These are phyloP conservation scores for Pseudozyma sp. DNA, from an alignment of 1,284 basidiomycete species.

Conservation along the genomic window DNA sequence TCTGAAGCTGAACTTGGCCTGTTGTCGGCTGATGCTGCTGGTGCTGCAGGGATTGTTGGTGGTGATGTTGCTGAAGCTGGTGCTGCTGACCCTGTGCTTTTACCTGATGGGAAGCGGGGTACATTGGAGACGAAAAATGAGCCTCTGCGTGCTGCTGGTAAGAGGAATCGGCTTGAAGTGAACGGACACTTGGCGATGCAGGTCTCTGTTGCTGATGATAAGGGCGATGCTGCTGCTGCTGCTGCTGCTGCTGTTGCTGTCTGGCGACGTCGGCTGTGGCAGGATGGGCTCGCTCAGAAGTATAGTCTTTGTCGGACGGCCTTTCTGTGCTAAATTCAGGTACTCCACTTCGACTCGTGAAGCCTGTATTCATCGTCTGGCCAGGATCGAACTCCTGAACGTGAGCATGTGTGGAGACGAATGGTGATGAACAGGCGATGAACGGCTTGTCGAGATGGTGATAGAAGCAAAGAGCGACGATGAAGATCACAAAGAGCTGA, in stretches of 20 bases:
- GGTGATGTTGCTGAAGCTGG: conserved; percentile 5
- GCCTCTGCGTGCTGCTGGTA: conserved; percentile 2
- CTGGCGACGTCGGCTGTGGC: conserved; percentile 1
- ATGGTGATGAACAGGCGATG: too few species aligned
- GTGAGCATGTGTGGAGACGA: conserved; percentile 9
- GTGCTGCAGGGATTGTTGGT: conserved; percentile 6
- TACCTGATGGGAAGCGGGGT: conserved; percentile 13
- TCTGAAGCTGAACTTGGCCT: too few species aligned
- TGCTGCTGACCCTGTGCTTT: conserved; percentile 11
- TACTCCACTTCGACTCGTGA: conserved; percentile 14
- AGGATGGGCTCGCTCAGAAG: neutral
- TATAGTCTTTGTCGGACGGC: conserved; percentile 4
- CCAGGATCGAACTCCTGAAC: neutral
- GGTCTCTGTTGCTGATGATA: conserved; percentile 2
- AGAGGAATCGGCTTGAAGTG: neutral
- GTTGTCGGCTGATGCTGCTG: neutral
- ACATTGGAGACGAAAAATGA: conserved; percentile 11
- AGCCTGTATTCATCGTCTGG: conserved; percentile 33
- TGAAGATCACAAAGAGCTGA: too few species aligned
- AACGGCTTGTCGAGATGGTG: too few species aligned
- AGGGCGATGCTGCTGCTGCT: conserved; percentile 2
- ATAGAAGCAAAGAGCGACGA: too few species aligned
- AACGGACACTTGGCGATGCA: neutral
- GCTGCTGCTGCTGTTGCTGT: conserved; percentile 7
- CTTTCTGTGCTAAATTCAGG: conserved; percentile 5